Base-by-base conservation (phyloP, 108 stramenopile genomes). In the Nitzschia inconspicua region DNA sequence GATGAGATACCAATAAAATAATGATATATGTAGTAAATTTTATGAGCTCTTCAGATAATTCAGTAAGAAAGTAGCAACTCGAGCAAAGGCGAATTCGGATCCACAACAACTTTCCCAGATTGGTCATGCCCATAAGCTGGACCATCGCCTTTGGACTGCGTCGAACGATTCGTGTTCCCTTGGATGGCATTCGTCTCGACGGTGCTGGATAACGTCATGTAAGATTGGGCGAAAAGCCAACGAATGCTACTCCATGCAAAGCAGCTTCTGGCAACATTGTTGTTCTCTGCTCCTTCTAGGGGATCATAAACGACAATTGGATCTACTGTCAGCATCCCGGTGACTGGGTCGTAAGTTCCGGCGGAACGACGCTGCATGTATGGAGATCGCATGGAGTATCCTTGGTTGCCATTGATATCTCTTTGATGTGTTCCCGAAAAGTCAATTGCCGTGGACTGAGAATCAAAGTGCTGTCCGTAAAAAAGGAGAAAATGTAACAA, bases 301-400 rank as follows among this genome's bases (percentile, higher is more conserved):
- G 90, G 90, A 60, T 92, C 90, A 52, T 88, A 92, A 8, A 92
- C 79, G 63, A 92, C 83, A 58, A 92, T 83, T 9, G 84, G 90
- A 66, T 92, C 90, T 23, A 92, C 85, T 3, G 86, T 84, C 22
- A 80, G 70, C 85, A 92, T 86, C 8, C 86, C 90, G 18, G 90
- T 92, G 19, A 86, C 46, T 18, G 90, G 86, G 47, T 92, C 86
- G 25, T 85, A 83, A 19, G 69, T 60, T 4, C 86, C 90, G 20
- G 81, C 77, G 10, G 78, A 70, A 47, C 72, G 62, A 13, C 90
- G 77, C 19, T 60, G 65, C 25, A 82, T 65, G 44, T 76, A 92
- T 8, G 86, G 80, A 8, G 86, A 84, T 34, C 72, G 41, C 26
- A 72, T 58, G 10, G 72, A 47, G 30, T 73, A 76, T 13, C 58